Percentiles rank a stretch among this genome's conserved stretches.
Conservation (phyloP, 257 asterid species). For the Coffea canephora region DNA sequence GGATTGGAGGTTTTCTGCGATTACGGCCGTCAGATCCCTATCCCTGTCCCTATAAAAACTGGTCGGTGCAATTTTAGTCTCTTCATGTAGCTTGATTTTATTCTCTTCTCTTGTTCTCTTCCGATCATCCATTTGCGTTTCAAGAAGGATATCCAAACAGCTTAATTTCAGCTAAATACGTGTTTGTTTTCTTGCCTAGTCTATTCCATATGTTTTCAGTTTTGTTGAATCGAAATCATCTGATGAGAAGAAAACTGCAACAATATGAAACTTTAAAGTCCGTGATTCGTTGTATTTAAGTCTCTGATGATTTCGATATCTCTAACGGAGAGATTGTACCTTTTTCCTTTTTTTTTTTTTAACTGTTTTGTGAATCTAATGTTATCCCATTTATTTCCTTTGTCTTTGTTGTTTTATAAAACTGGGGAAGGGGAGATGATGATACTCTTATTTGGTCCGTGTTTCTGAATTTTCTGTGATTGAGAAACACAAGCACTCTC, state of each 20-base stretch:
- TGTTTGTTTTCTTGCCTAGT: background rate
- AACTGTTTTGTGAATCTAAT: too few relatives aligned
- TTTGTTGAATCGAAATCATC: conserved; percentile 32
- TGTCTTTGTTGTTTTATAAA: background rate
- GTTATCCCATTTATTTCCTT: background rate
- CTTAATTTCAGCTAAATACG: too few relatives aligned
- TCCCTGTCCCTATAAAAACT: background rate
- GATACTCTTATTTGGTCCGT: conserved; percentile 60
- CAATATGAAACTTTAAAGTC: conserved; percentile 36
- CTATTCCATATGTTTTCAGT: background rate
- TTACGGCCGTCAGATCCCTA: background rate
- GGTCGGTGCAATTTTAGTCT: background rate
- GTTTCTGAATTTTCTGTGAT: conserved; percentile 66
- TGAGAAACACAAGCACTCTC: conserved; percentile 52
- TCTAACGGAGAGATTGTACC: background rate
- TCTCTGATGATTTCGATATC: conserved; percentile 70
- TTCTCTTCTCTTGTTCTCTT: too few relatives aligned
- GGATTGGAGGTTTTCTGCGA: conserved; percentile 3
- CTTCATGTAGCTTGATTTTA: too few relatives aligned
- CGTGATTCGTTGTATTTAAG: conserved; percentile 78
- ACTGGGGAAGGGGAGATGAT: conserved; percentile 40
- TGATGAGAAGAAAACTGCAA: conserved; percentile 60
- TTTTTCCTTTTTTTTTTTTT: background rate
- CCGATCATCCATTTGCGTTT: background rate
- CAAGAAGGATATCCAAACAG: too few relatives aligned